These are phyloP conservation scores for Cystobasidium tubakii DNA, from an alignment of 768 basidiomycete genomes.

Conservation along the genomic window DNA sequence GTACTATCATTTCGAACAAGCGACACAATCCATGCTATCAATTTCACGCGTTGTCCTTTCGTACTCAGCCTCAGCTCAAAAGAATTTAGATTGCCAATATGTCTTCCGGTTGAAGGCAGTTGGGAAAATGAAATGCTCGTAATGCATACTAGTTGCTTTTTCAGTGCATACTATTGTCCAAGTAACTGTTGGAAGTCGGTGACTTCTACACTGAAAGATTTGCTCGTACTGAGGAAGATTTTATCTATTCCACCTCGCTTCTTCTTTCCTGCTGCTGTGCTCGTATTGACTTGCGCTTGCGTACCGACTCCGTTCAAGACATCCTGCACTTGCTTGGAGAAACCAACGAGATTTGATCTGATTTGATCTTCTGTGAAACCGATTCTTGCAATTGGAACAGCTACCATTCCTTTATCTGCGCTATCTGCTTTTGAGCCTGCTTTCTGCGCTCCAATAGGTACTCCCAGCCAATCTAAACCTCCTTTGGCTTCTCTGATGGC, in stretches of 20 bases:
- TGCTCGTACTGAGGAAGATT: constrained; percentile 16
- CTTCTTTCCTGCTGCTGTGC: constrained; percentile 13
- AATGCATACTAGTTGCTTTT: background rate
- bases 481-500: constrained; percentile 74
- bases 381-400: constrained; percentile 20
- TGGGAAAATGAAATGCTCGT: background rate
- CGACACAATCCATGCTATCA: too few species aligned
- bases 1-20: too few species aligned
- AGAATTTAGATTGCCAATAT: too few species aligned
- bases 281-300: constrained; percentile 5
- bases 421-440: background rate
- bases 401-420: constrained; percentile 19
- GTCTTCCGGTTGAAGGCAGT: too few species aligned
- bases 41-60: background rate
- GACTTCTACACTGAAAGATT: constrained; percentile 20
- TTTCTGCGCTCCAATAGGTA: background rate
- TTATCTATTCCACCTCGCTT: constrained; percentile 20
- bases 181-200: constrained; percentile 11
- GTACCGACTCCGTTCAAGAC: constrained; percentile 30
- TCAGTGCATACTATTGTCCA: background rate
- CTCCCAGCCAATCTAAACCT: constrained; percentile 78
- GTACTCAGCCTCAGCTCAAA: background rate
- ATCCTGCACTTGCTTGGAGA: background rate
- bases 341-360: background rate
- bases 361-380: constrained; percentile 27